Conservation (phyloP, 495 filamentous ascomycete genomes). For the Tuber calosporum region DNA sequence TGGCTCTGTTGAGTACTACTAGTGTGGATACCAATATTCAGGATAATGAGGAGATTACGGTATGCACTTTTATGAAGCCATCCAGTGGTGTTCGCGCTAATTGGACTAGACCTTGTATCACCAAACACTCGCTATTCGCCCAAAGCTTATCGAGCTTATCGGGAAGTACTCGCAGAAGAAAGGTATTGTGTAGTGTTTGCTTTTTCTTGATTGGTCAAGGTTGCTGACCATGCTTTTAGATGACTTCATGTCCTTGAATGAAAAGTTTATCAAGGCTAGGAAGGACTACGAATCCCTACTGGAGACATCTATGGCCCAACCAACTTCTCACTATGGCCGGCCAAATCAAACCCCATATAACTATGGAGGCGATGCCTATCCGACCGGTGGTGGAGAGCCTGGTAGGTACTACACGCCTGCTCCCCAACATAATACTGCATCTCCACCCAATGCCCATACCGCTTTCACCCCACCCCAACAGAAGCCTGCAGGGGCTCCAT, state of each 20-base stretch:
- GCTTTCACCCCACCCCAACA: slow-evolving; percentile 46
- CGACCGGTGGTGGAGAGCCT: slow-evolving; percentile 40
- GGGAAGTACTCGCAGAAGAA: slow-evolving; percentile 99
- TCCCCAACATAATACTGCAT: slow-evolving; percentile 37
- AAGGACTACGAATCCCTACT: slow-evolving; percentile 93
- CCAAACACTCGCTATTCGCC: slow-evolving; percentile 83
- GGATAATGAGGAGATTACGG: slow-evolving; percentile 88
- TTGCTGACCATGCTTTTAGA: slow-evolving; percentile 50
- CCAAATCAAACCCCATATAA: slow-evolving; percentile 57
- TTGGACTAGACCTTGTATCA: slow-evolving; percentile 69
- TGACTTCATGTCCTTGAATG: slow-evolving; percentile 95
- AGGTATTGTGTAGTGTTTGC: slow-evolving; percentile 51
- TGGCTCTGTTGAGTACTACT: slow-evolving; percentile 89
- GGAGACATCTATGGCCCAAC: slow-evolving; percentile 88
- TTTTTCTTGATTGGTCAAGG: background rate
- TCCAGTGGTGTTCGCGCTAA: slow-evolving; percentile 9
- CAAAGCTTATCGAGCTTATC: slow-evolving; percentile 95
- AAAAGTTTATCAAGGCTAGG: slow-evolving; percentile 98
- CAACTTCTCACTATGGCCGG: slow-evolving; percentile 65
- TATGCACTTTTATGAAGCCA: slow-evolving; percentile 40
- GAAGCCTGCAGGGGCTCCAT: slow-evolving; percentile 28
- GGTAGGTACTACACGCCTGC: slow-evolving; percentile 43
- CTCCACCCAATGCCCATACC: slow-evolving; percentile 40
- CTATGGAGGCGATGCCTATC: slow-evolving; percentile 51
- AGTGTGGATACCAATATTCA: slow-evolving; percentile 77